Base-by-base conservation (phyloP, 176 grass and related monocot species). In the Musa schizocarpa region DNA sequence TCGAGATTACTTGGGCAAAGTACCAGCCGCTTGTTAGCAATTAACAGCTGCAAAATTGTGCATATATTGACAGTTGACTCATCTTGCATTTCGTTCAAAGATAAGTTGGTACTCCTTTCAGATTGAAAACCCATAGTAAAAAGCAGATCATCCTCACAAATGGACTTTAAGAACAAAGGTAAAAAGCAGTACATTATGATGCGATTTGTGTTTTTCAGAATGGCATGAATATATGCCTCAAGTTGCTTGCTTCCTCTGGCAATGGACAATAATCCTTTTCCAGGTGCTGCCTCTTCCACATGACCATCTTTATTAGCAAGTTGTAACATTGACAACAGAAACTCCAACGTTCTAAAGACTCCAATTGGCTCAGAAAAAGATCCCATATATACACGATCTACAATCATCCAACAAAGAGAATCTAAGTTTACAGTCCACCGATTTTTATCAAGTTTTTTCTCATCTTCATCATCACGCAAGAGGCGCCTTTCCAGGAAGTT, bases 151-250 rank as follows among this genome's bases (percentile, higher is more conserved):
- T 93, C 90, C 77, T 97, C 93, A 21, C 88, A 87, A 26, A 97
- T 88, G 57, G 85, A 90, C 70, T 86, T 90, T 25, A 97, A 81
- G 71, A 90, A 97, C 56, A 78, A 86, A 80, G 93, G 93, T 24
- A 97, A 79, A 80, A 97, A 97, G 82, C 90, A 97, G 34, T 97
- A 93, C 93, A 97, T 97, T 83, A 97, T 85, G 85, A 93, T 87
- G 54, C 93, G 85, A 81, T 93, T 97, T 50, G 94, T 98, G 75
- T 98, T 98, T 77, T 93, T 91, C 86, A 98, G 80, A 88, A 98
- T 93, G 27, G 90, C 88, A 83, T 91, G 90, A 69, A 98, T 90
- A 80, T 98, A 98, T 52, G 90, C 77, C 19, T 98, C 94, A 11
- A 98, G 90, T 73, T 93, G 90, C 59, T 77, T 86, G 70, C 80